Base-by-base conservation (phyloP, 228 moss, liverwort and hornwort genomes). In the Sphagnum fallax region DNA sequence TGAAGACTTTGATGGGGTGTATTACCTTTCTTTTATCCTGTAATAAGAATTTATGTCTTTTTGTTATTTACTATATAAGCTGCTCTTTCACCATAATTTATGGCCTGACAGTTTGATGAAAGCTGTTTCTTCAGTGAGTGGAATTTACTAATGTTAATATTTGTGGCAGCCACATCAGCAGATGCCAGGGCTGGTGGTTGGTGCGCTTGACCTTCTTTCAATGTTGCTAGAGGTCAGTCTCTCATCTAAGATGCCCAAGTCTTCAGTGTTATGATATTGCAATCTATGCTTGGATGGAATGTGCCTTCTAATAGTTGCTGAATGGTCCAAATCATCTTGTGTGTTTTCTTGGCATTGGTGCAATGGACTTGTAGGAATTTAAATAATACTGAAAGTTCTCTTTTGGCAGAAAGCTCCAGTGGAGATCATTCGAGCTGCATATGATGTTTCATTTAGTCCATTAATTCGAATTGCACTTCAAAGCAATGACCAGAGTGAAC, bases 201-300 rank as follows among this genome's bases (percentile, higher is more conserved):
- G 91, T 66, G 94, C 94, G 62, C 75, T 94, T 65, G 94, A 94
- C 74, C 88, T 94, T 60, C 81, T 91, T 50, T 81, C 91, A 49
- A 91, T 94, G 88, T 82, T 94, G 69, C 87, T 94, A 66, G 90
- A 91, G 91, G 90, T 84, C 63, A 60, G 58, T 9, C 5, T n/a
- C 10, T 16, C 10, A 16, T 51, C 52, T 15, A 13, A 32, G 32
- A 32, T 32, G 32, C 32, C 16, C 2, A 49, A 7, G 49, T 16
- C 13, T 14, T 65, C 6, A 32, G 16, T 5, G 6, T 65, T 51
- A 10, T 49, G 14, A 16, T 14, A 4, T 14, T 49, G 47, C 16
- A 65, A 5, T 61, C 6, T 16, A 61, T 6, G 14, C n/a, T 7
- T 6, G 16, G 0, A 16, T 16, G 16, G 60, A 16, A 16, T 61